Evolutionary conservation across 2,329 filamentous ascomycete genomes (phyloP), one percentile per base, ranked within the genome.

Genomic region (Dactylonectria macrodidyma): DNA sequence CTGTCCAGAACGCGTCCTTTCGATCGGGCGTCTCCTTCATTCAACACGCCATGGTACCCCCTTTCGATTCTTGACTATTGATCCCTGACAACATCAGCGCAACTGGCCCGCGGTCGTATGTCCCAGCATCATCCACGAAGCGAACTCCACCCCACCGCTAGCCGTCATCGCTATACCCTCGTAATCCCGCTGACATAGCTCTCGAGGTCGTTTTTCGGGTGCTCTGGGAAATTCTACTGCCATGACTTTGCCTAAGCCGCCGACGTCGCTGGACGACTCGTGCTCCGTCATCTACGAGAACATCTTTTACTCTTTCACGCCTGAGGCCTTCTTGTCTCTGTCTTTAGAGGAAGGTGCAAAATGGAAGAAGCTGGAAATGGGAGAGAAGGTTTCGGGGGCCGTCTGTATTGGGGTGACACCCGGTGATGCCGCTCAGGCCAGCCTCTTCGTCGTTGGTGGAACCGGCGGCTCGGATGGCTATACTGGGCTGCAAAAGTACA

Each of bases 241-340:
- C 89, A 88, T 30, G 26, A 7, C 4, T 30, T 30, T 30, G 26
- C 26, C 26, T 2, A 30, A 30, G 26, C 26, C 26, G 26, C 26
- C 26, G 26, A 30, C 26, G 26, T 30, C 26, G 26, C 26, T 30
- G 26, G 26, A 30, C 26, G 26, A 7, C 7, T 30, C 26, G 26
- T 30, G 26, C 26, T 30, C 26, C 26, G 26, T 30, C 26, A 30
- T 98, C 69, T 86, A 93, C 84, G 86, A 95, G 78, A 91, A 95
- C 80, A 94, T 91, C 14, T 89, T 98, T 60, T 98, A 97, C 83
- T 91, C 93, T 54, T 97, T 94, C 80, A 93, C 94, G 7, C 82
- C 90, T 9, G 82, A 89, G 55, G 93, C 90, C 36, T 95, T 98
- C 75, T 89, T 95, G 78, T 92, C 92, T 9, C 82, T 98, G 71